Evolutionary conservation across 352 stramenopile species (phyloP), one percentile per base, ranked within the genome.

Genomic region (Pythium rhizo-oryzae): DNA sequence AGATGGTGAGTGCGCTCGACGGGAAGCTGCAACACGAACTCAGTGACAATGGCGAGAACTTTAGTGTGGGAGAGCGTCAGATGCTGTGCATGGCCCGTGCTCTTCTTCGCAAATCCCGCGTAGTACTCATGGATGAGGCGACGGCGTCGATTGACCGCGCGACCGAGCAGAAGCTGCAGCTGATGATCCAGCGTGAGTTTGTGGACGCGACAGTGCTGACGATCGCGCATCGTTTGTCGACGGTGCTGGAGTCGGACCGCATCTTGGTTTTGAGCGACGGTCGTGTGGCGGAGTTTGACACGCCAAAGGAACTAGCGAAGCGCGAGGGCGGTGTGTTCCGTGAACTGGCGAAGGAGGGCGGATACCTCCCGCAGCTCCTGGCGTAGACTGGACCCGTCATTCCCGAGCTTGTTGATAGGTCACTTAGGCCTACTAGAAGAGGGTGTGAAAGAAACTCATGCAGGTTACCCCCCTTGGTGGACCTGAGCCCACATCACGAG

Each of bases 121-220:
- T 99, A 30, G 70, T 99, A 15, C 69, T 99, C 5, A 93, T 99
- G 78, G 97, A 99, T 64, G 97, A 99, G 77, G 94, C 95, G 6
- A 98, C 94, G 11, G 82, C 84, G 21, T 89, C 79, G 28, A 87
- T 91, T 44, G 85, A 92, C 58, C 50, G 46, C 35, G 63, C 72
- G 24, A 88, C 76, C n/a, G 90, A 98, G 77, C 13, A 72, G 37
- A 67, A 75, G 18, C 87, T 94, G 54, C 80, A 87, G 65, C 65
- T 71, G 12, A 93, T 89, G 58, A 94, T 98, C 62, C 75, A 88
- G 46, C 70, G 89, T 47, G 91, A 98, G 46, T 98, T 99, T 79
- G 60, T 61, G 16, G 75, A 90, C 35, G 82, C 83, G 23, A 99
- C 96, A 19, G 81, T 97, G 28, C 66, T 99, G 8, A 98, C 94